phyloP scores from a whole-genome alignment of 2,329 filamentous ascomycete genomes.

The Exophiala bonariae region DNA sequence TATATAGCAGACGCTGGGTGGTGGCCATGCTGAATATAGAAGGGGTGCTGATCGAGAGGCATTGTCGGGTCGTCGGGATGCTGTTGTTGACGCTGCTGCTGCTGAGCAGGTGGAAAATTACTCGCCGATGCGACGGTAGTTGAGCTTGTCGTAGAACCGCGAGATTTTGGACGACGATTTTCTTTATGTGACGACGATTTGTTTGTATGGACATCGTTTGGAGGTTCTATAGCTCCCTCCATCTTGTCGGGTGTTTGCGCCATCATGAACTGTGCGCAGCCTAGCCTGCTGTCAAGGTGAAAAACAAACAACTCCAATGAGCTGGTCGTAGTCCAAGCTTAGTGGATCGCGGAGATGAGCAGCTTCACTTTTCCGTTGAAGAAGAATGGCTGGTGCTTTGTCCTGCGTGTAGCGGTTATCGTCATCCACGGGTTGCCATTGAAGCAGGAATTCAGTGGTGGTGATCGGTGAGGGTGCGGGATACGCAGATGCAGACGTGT shows the following conservation, averaged over 20 bases:
- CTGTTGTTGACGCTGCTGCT: conserved; percentile 34
- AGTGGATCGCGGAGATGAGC: conserved; percentile 15
- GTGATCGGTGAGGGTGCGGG: not conserved
- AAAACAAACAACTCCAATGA: conserved; percentile 19
- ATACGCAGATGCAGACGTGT: conserved; percentile 16
- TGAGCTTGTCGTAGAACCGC: conserved; percentile 48
- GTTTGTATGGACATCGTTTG: conserved; percentile 15
- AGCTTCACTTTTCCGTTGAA: conserved; percentile 4
- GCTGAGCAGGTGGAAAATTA: conserved; percentile 34
- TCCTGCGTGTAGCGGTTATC: not conserved
- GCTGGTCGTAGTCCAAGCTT: conserved; percentile 12
- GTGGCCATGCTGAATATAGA: conserved; percentile 22
- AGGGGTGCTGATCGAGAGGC: conserved; percentile 23
- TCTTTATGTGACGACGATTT: conserved; percentile 19
- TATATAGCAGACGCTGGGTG: conserved; percentile 19
- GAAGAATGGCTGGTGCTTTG: conserved; percentile 2
- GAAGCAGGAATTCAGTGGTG: not conserved
- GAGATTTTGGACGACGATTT: conserved; percentile 42
- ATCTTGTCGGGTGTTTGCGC: conserved; percentile 19
- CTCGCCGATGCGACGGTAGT: conserved; percentile 40
- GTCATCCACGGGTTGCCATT: conserved; percentile 16
- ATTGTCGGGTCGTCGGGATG: conserved; percentile 16
- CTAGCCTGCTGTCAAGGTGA: conserved; percentile 17
- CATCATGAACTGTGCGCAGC: conserved; percentile 20
- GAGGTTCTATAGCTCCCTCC: conserved; percentile 20